Evolutionary conservation across 2,329 filamentous ascomycete genomes (phyloP).

Genomic region (Graphiopsis chlorocephala): DNA sequence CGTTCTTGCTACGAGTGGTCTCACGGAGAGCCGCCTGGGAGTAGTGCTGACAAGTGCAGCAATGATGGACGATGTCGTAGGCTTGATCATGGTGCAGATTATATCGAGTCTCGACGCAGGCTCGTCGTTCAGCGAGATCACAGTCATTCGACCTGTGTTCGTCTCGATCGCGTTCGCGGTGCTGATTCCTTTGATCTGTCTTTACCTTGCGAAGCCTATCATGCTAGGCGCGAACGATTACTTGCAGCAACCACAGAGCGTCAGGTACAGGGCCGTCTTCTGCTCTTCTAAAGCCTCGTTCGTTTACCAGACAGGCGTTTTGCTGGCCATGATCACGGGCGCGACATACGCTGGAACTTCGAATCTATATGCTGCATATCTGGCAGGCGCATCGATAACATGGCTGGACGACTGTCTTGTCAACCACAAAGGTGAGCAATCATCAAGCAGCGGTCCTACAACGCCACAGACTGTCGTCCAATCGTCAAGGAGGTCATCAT

Average conservation of each 20-base stretch:
- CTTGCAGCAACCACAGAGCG: neutral
- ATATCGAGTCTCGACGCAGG: constrained; percentile 62
- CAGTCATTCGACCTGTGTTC: constrained; percentile 51
- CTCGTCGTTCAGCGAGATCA: constrained; percentile 38
- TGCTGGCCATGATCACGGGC: constrained; percentile 51
- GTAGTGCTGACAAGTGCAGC: constrained; percentile 68
- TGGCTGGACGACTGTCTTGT: constrained; percentile 55
- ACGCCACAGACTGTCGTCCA: neutral
- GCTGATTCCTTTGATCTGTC: constrained; percentile 47
- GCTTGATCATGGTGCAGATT: constrained; percentile 73
- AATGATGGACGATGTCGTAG: constrained; percentile 79
- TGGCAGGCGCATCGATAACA: constrained; percentile 55
- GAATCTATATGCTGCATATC: constrained; percentile 60
- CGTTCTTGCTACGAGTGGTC: constrained; percentile 59
- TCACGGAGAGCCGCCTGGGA: constrained; percentile 55
- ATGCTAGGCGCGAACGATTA: constrained; percentile 26
- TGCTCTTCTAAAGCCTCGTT: constrained; percentile 39
- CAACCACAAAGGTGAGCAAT: neutral
- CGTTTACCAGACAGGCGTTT: constrained; percentile 47
- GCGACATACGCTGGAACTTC: constrained; percentile 62
- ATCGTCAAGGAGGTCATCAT: neutral
- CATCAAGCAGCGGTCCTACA: neutral
- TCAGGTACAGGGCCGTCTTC: neutral
- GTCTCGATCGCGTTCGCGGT: constrained; percentile 53
- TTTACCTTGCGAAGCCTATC: constrained; percentile 44